Percentiles rank a stretch among this genome's conserved stretches.
phyloP scores from a whole-genome alignment of 1,284 basidiomycete genomes.

The Boletus mariae region DNA sequence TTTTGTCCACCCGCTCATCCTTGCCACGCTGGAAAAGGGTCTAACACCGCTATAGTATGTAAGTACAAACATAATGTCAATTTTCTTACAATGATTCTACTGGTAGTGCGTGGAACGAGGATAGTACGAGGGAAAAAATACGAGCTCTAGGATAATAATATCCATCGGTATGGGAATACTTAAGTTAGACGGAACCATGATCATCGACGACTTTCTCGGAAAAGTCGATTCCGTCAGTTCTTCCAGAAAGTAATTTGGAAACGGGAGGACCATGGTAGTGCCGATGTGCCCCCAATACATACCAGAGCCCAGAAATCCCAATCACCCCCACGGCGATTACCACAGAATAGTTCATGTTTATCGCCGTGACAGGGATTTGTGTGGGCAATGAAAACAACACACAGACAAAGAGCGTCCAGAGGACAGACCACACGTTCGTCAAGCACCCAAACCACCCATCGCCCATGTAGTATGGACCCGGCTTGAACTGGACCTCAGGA shows the following conservation, averaged over 20 bases:
- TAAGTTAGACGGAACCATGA: neutral
- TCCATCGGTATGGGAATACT: neutral
- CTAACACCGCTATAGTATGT: neutral
- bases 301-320: slow-evolving; percentile 28
- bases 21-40: no score
- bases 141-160: neutral
- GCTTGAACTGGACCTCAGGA: slow-evolving; percentile 81
- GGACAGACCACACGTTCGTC: slow-evolving; percentile 64
- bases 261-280: slow-evolving; percentile 30
- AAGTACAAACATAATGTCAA: neutral
- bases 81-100: neutral
- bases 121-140: neutral
- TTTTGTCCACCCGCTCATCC: no score
- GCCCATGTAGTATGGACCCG: slow-evolving; percentile 88
- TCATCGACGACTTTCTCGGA: neutral
- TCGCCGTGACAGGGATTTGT: slow-evolving; percentile 59
- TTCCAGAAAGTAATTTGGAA: slow-evolving; percentile 20
- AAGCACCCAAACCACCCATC: slow-evolving; percentile 62
- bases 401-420: slow-evolving; percentile 67
- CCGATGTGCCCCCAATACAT: slow-evolving; percentile 23
- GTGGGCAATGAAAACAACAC: slow-evolving; percentile 76
- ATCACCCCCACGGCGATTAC: slow-evolving; percentile 30
- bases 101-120: neutral
- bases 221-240: neutral
- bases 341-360: slow-evolving; percentile 25